phyloP scores from a whole-genome alignment of 805 yeast species.

The Nakazawaea molendinolei region DNA sequence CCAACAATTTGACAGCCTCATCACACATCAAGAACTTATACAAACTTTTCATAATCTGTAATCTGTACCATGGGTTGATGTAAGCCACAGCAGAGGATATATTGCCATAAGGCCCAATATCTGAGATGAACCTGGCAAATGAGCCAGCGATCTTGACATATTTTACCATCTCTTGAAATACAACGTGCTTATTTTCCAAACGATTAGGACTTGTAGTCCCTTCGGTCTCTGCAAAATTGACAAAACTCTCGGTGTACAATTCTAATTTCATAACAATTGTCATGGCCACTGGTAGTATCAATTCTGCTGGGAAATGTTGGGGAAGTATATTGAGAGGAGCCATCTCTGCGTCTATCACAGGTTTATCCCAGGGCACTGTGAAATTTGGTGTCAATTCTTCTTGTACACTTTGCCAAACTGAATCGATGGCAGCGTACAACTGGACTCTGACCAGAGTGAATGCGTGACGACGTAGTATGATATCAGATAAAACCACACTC shows the following conservation, averaged over 20 bases:
- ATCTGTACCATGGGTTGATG: slow-evolving; percentile 10
- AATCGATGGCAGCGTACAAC: slow-evolving; percentile 2
- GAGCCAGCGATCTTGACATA: not conserved
- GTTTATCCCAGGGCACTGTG: slow-evolving; percentile 4
- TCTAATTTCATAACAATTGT: slow-evolving; percentile 5
- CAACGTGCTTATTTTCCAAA: slow-evolving; percentile 7
- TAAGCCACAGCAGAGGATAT: not conserved
- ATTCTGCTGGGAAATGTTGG: slow-evolving; percentile 7
- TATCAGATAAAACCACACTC: slow-evolving; percentile 11
- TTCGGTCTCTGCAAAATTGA: slow-evolving; percentile 3
- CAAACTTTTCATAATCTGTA: slow-evolving; percentile 3
- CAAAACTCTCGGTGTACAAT: slow-evolving; percentile 7
- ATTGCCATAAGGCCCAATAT: slow-evolving; percentile 1
- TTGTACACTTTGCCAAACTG: not conserved
- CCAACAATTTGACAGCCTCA: slow-evolving; percentile 7
- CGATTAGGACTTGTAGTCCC: not conserved
- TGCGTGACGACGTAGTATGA: slow-evolving; percentile 7
- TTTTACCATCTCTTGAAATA: slow-evolving; percentile 6
- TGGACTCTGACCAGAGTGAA: slow-evolving; percentile 9
- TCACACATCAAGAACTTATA: slow-evolving; percentile 7
- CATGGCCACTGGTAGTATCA: slow-evolving; percentile 5
- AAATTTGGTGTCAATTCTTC: slow-evolving; percentile 6
- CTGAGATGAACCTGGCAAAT: slow-evolving; percentile 2
- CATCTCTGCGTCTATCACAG: not conserved
- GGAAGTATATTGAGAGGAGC: slow-evolving; percentile 1